Percentiles rank a stretch among this genome's conserved stretches.
Evolutionary conservation across 441 rosid species (phyloP).

Genomic region (Euphorbia corollata): DNA sequence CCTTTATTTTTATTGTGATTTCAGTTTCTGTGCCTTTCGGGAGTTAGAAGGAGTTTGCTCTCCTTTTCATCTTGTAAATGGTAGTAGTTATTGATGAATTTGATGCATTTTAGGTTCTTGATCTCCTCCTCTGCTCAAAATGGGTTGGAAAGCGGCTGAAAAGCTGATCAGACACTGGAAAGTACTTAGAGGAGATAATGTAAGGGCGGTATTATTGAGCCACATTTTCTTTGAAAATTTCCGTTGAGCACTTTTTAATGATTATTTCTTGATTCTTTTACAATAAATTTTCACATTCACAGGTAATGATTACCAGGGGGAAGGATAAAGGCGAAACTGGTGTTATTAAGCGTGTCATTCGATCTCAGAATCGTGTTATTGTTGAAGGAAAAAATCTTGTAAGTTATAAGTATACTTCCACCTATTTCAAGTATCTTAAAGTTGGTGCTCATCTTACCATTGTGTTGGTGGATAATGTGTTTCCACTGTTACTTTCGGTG

Average conservation of each 20-base stretch:
- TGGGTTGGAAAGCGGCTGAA: slow-evolving; percentile 99
- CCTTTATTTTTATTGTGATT: too few relatives aligned
- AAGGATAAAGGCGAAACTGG: slow-evolving; percentile 83
- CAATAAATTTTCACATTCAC: background rate
- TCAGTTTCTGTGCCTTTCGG: too few relatives aligned
- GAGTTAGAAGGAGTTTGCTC: background rate
- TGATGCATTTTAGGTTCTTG: background rate
- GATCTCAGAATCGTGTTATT: slow-evolving; percentile 81
- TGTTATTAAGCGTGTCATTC: slow-evolving; percentile 57
- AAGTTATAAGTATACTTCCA: slow-evolving; percentile 8
- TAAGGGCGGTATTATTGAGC: slow-evolving; percentile 24
- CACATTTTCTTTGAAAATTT: background rate
- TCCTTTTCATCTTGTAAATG: background rate
- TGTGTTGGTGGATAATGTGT: too few relatives aligned
- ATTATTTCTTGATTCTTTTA: background rate
- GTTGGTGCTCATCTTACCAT: too few relatives aligned
- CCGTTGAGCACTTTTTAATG: background rate
- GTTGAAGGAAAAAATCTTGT: slow-evolving; percentile 84
- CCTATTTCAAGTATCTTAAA: background rate
- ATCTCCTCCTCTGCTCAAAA: slow-evolving; percentile 19
- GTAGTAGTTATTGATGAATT: background rate
- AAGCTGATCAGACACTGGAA: slow-evolving; percentile 92
- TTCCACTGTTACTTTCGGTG: background rate
- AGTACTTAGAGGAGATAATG: slow-evolving; percentile 85
- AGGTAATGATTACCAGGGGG: slow-evolving; percentile 77